Evolutionary conservation across 1,284 basidiomycete genomes (phyloP).

Genomic region (Fistulina hepatica): DNA sequence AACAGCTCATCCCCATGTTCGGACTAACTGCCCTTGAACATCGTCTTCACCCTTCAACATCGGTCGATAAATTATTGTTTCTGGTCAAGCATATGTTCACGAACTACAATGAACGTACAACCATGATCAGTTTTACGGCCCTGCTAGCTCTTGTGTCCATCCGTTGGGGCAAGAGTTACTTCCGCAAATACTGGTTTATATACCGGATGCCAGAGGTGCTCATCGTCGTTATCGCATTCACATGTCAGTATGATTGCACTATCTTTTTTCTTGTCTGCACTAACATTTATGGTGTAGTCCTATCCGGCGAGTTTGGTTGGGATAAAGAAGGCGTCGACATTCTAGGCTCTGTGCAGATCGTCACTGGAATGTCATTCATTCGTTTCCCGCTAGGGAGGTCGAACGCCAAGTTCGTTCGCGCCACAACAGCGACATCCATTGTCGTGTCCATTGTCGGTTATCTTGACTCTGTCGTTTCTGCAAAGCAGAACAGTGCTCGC

Average conservation of each 20-base stretch:
- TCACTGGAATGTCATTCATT: conserved; percentile 47
- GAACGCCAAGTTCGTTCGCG: conserved; percentile 54
- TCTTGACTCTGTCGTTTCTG: conserved; percentile 75
- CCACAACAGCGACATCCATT: conserved; percentile 74
- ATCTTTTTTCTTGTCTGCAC: neutral
- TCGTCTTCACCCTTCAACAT: conserved; percentile 45
- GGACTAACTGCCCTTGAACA: conserved; percentile 56
- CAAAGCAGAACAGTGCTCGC: conserved; percentile 76
- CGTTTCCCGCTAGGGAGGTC: conserved; percentile 53
- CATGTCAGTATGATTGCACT: conserved; percentile 40
- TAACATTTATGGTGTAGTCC: conserved; percentile 34
- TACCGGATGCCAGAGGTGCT: conserved; percentile 78
- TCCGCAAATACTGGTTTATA: conserved; percentile 52
- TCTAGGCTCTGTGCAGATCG: conserved; percentile 65
- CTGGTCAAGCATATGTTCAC: conserved; percentile 52
- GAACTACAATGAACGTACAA: conserved; percentile 54
- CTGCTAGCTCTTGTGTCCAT: conserved; percentile 55
- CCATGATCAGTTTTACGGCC: conserved; percentile 61
- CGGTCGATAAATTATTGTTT: conserved; percentile 71
- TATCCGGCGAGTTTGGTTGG: conserved; percentile 68
- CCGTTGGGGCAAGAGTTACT: conserved; percentile 40
- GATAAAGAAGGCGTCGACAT: conserved; percentile 71
- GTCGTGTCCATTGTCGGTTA: conserved; percentile 68
- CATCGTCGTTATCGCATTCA: conserved; percentile 62
- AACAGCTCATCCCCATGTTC: conserved; percentile 76